These are phyloP conservation scores for Solanum etuberosum DNA, from an alignment of 257 asterid genomes.

Conservation along the genomic window DNA sequence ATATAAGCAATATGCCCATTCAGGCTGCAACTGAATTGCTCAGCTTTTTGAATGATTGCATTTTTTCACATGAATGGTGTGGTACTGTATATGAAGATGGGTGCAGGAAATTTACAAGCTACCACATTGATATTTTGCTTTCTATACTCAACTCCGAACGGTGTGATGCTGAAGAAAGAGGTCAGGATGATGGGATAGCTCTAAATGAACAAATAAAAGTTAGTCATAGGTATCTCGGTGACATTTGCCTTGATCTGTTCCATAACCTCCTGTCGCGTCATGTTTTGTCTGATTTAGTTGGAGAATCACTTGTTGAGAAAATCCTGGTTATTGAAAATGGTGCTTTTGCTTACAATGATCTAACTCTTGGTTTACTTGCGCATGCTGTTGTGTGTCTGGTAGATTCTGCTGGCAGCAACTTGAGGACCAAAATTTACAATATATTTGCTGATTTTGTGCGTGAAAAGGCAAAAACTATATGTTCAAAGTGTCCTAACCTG, in stretches of 20 bases:
- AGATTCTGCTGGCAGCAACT: constrained; percentile 56
- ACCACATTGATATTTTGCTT: constrained; percentile 54
- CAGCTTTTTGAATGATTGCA: constrained; percentile 44
- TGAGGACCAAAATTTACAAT: constrained; percentile 58
- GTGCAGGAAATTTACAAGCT: constrained; percentile 36
- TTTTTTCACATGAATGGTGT: constrained; percentile 73
- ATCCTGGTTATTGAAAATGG: constrained; percentile 58
- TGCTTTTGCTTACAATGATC: constrained; percentile 56
- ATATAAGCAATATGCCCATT: constrained; percentile 58
- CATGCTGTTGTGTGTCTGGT: constrained; percentile 53
- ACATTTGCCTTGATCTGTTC: constrained; percentile 66
- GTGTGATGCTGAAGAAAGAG: constrained; percentile 43
- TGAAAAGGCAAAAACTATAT: constrained; percentile 43
- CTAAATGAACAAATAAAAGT: constrained; percentile 52
- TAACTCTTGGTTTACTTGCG: constrained; percentile 82
- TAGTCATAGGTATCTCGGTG: constrained; percentile 28
- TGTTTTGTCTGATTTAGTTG: constrained; percentile 52
- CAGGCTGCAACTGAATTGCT: constrained; percentile 74
- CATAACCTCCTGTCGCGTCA: constrained; percentile 48
- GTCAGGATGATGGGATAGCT: constrained; percentile 23
- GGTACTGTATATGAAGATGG: constrained; percentile 49
- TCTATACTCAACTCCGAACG: constrained; percentile 49
- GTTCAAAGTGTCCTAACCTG: constrained; percentile 39
- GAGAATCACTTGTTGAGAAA: constrained; percentile 59
- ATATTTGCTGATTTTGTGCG: constrained; percentile 37